phyloP scores from a whole-genome alignment of 2,329 filamentous ascomycete species.

The Diaporthe caulivora region DNA sequence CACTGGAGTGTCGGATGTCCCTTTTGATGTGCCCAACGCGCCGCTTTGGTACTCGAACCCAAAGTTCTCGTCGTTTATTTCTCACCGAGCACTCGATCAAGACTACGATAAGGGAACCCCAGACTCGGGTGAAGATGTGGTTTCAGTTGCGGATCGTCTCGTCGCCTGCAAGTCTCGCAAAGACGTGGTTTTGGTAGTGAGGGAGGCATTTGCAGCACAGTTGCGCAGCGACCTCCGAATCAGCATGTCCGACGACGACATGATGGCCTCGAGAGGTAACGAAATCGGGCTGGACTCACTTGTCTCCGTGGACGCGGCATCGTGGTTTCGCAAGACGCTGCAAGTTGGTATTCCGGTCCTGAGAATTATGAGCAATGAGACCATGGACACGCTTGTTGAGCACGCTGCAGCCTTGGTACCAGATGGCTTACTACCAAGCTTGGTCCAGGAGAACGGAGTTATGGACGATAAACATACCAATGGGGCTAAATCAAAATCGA shows the following conservation, averaged over 20 bases:
- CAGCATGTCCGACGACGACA: conserved; percentile 4
- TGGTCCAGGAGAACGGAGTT: background rate
- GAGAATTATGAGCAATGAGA: conserved; percentile 50
- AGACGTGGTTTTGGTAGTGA: background rate
- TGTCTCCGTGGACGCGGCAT: conserved; percentile 50
- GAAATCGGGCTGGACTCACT: conserved; percentile 43
- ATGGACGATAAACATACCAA: background rate
- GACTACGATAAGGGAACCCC: background rate
- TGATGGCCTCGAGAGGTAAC: background rate
- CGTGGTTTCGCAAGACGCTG: conserved; percentile 59
- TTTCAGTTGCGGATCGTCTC: background rate
- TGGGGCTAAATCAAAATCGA: background rate
- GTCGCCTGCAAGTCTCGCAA: background rate
- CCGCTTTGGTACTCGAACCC: conserved; percentile 6
- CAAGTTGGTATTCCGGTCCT: conserved; percentile 57
- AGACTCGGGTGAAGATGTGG: background rate
- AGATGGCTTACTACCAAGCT: background rate
- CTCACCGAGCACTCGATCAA: background rate
- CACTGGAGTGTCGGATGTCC: conserved; percentile 1
- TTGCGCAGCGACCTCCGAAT: background rate
- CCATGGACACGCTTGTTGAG: background rate
- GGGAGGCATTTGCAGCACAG: background rate
- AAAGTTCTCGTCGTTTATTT: conserved; percentile 10
- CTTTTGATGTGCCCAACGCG: background rate
- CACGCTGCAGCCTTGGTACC: background rate